These are phyloP conservation scores for Chiua sp. DNA, from an alignment of 1,284 basidiomycete species.

Conservation along the genomic window DNA sequence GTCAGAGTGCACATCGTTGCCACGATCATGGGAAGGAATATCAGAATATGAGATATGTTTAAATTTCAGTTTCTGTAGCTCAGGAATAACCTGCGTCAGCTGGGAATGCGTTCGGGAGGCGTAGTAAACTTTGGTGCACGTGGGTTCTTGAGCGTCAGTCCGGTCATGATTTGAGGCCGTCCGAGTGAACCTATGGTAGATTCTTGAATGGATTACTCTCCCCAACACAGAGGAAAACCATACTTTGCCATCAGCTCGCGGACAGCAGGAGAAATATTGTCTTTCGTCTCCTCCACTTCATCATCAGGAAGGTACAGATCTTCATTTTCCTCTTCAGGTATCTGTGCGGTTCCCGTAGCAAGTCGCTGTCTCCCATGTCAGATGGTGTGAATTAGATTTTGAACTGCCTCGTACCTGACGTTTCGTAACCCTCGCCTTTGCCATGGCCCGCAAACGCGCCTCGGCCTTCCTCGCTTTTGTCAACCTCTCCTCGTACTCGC, in stretches of 20 bases:
- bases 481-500: conserved; percentile 66
- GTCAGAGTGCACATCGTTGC: conserved; percentile 14
- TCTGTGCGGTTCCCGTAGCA: conserved; percentile 1
- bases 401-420: conserved; percentile 52
- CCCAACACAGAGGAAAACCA: conserved; percentile 20
- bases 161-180: conserved; percentile 9
- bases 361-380: conserved; percentile 32
- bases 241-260: conserved; percentile 83
- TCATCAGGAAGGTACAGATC: conserved; percentile 70
- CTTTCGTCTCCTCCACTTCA: conserved; percentile 43
- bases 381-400: background rate
- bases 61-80: conserved; percentile 76
- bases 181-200: conserved; percentile 19
- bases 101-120: conserved; percentile 97
- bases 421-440: conserved; percentile 63
- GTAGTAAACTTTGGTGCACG: conserved; percentile 87
- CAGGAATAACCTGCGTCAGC: conserved; percentile 88
- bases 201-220: background rate
- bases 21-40: background rate
- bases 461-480: conserved; percentile 66
- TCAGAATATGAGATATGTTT: conserved; percentile 21
- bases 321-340: conserved; percentile 44
- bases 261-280: conserved; percentile 80
- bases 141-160: conserved; percentile 50
- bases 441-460: conserved; percentile 59